These are phyloP conservation scores for Crepidotus variabilis DNA, from an alignment of 768 basidiomycete species.

Conservation along the genomic window DNA sequence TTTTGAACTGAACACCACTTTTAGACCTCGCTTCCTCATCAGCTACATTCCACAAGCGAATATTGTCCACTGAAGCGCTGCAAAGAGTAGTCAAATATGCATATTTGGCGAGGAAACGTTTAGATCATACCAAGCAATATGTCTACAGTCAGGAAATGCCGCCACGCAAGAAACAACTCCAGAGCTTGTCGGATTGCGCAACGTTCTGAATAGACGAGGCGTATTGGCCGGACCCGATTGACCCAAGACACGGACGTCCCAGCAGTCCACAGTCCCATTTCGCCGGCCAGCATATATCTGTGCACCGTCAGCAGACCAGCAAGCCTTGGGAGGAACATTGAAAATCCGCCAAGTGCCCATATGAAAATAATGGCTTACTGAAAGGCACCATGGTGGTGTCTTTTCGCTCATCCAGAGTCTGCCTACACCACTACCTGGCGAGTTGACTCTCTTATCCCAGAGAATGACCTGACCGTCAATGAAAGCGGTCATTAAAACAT, in stretches of 20 bases:
- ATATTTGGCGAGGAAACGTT: not conserved
- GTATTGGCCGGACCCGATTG: conserved; percentile 53
- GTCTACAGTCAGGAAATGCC: conserved; percentile 87
- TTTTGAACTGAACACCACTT: conserved; percentile 85
- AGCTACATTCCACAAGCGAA: conserved; percentile 89
- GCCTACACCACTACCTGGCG: conserved; percentile 68
- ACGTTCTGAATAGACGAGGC: conserved; percentile 76
- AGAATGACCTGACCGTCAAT: conserved; percentile 91
- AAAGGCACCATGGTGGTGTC: conserved; percentile 94
- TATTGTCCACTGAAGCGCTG: conserved; percentile 90
- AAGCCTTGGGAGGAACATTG: conserved; percentile 57
- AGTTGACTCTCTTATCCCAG: conserved; percentile 80
- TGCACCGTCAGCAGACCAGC: conserved; percentile 86
- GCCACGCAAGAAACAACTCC: conserved; percentile 91
- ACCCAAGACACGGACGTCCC: conserved; percentile 87
- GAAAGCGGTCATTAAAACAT: conserved; percentile 82
- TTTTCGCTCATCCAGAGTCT: conserved; percentile 87
- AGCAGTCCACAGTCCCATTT: conserved; percentile 88
- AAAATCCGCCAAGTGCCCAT: conserved; percentile 1
- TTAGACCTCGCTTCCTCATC: conserved; percentile 73
- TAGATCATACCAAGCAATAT: conserved; percentile 76
- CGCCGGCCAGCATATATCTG: conserved; percentile 90
- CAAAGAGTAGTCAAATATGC: conserved; percentile 5
- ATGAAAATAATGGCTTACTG: conserved; percentile 49
- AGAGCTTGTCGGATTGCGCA: conserved; percentile 84